phyloP scores from a whole-genome alignment of 495 filamentous ascomycete species.

The Symbiotaphrina buchneri region DNA sequence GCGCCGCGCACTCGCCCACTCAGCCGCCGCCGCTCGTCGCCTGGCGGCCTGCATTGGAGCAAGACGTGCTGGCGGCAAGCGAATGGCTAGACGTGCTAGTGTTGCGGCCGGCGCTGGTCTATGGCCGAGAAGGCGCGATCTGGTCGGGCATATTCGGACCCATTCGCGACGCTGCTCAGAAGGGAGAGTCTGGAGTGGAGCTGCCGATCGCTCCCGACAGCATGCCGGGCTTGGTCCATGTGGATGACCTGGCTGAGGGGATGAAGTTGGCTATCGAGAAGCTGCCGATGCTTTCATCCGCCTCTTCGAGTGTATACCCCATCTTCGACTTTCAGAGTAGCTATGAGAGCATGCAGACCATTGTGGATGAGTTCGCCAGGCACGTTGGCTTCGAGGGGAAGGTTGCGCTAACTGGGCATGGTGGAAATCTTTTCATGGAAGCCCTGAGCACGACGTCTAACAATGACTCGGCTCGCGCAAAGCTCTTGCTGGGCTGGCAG shows the following conservation, averaged over 20 bases:
- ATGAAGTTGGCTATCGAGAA: conserved; percentile 15
- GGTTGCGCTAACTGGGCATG: conserved; percentile 9
- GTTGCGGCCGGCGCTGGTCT: conserved; percentile 15
- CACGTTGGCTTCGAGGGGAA: conserved; percentile 11
- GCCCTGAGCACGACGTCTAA: conserved; percentile 12
- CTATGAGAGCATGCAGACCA: conserved; percentile 11
- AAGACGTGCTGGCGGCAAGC: conserved; percentile 7
- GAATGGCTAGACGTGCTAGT: conserved; percentile 15
- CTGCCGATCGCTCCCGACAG: conserved; percentile 9
- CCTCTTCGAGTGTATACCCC: conserved; percentile 16
- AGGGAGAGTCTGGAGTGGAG: conserved; percentile 3
- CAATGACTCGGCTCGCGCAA: conserved; percentile 12
- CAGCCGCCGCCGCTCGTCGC: conserved; percentile 9
- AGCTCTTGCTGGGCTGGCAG: conserved; percentile 16
- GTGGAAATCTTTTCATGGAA: conserved; percentile 9
- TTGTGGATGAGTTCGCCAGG: conserved; percentile 8
- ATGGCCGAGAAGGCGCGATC: conserved; percentile 12
- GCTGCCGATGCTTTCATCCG: conserved; percentile 10
- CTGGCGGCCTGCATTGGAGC: conserved; percentile 15
- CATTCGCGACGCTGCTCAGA: conserved; percentile 10
- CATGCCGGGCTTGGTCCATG: conserved; percentile 12
- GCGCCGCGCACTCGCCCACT: conserved; percentile 4
- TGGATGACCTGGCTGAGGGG: conserved; percentile 17
- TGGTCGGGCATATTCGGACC: conserved; percentile 9
- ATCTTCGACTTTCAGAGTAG: conserved; percentile 19